Evolutionary conservation across 2,329 filamentous ascomycete species (phyloP).

Genomic region (Rhytidhysteron rufulum): DNA sequence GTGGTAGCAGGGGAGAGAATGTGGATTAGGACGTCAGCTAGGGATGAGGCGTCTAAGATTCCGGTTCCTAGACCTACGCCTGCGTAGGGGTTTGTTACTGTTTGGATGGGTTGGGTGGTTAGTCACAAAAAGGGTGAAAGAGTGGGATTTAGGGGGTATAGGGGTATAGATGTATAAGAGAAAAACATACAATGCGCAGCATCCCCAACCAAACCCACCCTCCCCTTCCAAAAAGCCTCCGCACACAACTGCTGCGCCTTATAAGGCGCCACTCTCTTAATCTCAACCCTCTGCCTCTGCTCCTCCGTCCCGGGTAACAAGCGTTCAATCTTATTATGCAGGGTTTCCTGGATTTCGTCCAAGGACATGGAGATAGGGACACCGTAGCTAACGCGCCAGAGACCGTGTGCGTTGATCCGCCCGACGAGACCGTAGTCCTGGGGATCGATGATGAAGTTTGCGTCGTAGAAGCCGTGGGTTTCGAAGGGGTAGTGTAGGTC

Average conservation of each 20-base stretch:
- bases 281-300: slow-evolving; percentile 24
- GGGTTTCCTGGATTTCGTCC: slow-evolving; percentile 22
- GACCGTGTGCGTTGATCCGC: slow-evolving; percentile 26
- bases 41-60: slow-evolving; percentile 30
- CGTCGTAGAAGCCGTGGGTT: slow-evolving; percentile 35
- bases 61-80: slow-evolving; percentile 33
- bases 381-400: slow-evolving; percentile 43
- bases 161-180: not conserved
- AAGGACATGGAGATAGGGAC: slow-evolving; percentile 25
- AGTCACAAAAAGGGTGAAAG: not conserved
- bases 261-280: slow-evolving; percentile 37
- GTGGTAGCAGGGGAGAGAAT: slow-evolving; percentile 16
- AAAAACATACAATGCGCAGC: slow-evolving; percentile 32
- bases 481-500: slow-evolving; percentile 36
- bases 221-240: slow-evolving; percentile 24
- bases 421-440: slow-evolving; percentile 37
- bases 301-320: slow-evolving; percentile 28
- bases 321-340: slow-evolving; percentile 23
- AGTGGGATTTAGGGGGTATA: not conserved
- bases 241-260: slow-evolving; percentile 40
- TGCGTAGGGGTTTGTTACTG: slow-evolving; percentile 36
- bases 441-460: slow-evolving; percentile 39
- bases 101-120: not conserved
- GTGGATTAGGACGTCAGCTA: slow-evolving; percentile 23
- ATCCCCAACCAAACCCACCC: slow-evolving; percentile 36